Conservation (phyloP, 2,329 filamentous ascomycete genomes). For the Drechslerella dactyloides region DNA sequence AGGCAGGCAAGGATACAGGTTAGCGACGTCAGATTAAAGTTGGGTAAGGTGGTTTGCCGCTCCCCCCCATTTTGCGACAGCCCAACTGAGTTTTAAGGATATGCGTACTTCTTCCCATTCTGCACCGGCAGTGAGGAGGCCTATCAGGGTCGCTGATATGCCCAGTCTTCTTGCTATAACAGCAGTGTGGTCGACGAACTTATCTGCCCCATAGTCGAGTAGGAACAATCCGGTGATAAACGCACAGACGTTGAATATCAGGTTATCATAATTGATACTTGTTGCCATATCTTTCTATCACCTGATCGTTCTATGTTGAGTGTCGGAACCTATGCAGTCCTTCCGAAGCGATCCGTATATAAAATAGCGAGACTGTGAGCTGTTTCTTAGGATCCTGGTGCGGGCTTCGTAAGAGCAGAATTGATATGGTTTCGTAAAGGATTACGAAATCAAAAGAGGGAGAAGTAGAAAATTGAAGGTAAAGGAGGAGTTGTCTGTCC, state of each 20-base stretch:
- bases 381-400: neutral
- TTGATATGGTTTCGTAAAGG: neutral
- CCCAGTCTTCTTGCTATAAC: conserved; percentile 60
- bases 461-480: too few species aligned
- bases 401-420: neutral
- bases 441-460: neutral
- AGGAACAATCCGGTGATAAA: conserved; percentile 62
- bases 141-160: conserved; percentile 62
- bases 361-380: too few species aligned
- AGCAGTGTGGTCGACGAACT: conserved; percentile 64
- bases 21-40: conserved; percentile 10
- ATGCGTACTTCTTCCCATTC: conserved; percentile 65
- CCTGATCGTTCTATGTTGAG: neutral
- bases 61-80: neutral
- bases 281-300: conserved; percentile 55
- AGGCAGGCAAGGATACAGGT: neutral
- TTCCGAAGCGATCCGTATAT: conserved; percentile 8
- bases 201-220: conserved; percentile 64
- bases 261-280: conserved; percentile 57
- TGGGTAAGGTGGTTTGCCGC: too few species aligned
- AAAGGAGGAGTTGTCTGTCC: too few species aligned
- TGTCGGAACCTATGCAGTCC: neutral
- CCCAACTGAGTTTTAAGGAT: conserved; percentile 2
- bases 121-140: conserved; percentile 63
- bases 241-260: conserved; percentile 59